A percentile compares a stretch with the other conserved stretches of the same genome.
phyloP scores from a whole-genome alignment of 257 asterid genomes.

The Solanum chiquidenum region DNA sequence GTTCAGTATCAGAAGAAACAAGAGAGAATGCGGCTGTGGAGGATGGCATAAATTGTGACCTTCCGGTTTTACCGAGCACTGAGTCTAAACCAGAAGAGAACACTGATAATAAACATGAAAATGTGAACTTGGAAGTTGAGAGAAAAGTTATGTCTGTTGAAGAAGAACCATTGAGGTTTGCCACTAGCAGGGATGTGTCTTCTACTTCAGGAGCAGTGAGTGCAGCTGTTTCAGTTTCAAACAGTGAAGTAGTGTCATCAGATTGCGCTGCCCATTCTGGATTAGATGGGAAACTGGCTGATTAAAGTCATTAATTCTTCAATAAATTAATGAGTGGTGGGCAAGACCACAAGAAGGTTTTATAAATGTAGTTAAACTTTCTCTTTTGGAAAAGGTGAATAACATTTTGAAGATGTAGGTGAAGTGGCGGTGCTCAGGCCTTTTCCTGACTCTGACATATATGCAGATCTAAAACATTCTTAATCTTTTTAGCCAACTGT shows the following conservation, averaged over 20 bases:
- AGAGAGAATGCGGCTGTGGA: not conserved
- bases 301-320: not conserved
- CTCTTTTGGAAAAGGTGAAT: not conserved
- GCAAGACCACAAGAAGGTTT: not conserved
- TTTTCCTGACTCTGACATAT: not conserved
- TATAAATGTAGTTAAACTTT: not conserved
- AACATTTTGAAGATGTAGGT: not conserved
- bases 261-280: not conserved
- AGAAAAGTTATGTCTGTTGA: not conserved
- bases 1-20: not conserved
- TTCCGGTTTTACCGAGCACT: not conserved
- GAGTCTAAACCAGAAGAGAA: not conserved
- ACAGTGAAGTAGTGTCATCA: not conserved
- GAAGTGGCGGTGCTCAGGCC: not conserved
- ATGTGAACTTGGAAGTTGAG: not conserved
- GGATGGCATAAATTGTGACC: not conserved
- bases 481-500: not conserved
- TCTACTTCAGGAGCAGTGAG: not conserved
- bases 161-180: not conserved
- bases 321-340: not conserved
- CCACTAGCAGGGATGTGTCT: not conserved
- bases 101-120: not conserved
- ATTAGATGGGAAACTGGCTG: not conserved
- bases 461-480: not conserved
- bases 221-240: not conserved